Evolutionary conservation across 805 yeast genomes (phyloP), one percentile per base, ranked within the genome.

Genomic region (Sugiyamaella americana): DNA sequence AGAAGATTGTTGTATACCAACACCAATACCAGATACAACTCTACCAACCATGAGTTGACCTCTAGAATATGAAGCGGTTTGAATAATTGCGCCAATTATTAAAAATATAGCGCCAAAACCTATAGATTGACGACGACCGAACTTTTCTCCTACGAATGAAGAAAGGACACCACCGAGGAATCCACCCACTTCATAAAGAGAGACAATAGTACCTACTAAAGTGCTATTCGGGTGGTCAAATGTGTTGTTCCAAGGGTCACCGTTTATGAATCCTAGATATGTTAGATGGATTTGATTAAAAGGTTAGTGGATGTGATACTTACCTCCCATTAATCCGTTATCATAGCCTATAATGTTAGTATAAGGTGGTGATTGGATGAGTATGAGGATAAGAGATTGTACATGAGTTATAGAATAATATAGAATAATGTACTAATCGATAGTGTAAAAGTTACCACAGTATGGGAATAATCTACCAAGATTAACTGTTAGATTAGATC

Each of bases 1-100:
- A 52, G 72, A 80, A 8, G 83, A 70, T 3, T 84, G 75, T 50
- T 81, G 81, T 46, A 79, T 68, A 51, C 86, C 87, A 48, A 81
- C 72, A 58, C 82, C 85, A 37, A 78, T 53, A 53, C 87, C 87
- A 36, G 82, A 66, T 53, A 81, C 73, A 26, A 79, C 57, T 55
- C 85, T 72, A 20, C 84, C 84, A 48, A 68, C 58, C 55, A 75
- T 73, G 46, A 71, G 65, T 60, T 70, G 75, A 17, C 67, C 70
- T 16, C n/a, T 6, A 41, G 48, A 10, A 46, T 8, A 35, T 13
- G 37, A 10, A 35, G 37, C 6, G 5, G 37, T 21, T 11, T 35
- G 37, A 8, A 35, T 13, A 19, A 44, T 46, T 5, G 48, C 48
- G 10, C 48, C 48, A 26, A 44, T 34, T 13, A 22, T 38, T 10